phyloP scores from a whole-genome alignment of 2,329 filamentous ascomycete genomes.

The Boeremia exigua region DNA sequence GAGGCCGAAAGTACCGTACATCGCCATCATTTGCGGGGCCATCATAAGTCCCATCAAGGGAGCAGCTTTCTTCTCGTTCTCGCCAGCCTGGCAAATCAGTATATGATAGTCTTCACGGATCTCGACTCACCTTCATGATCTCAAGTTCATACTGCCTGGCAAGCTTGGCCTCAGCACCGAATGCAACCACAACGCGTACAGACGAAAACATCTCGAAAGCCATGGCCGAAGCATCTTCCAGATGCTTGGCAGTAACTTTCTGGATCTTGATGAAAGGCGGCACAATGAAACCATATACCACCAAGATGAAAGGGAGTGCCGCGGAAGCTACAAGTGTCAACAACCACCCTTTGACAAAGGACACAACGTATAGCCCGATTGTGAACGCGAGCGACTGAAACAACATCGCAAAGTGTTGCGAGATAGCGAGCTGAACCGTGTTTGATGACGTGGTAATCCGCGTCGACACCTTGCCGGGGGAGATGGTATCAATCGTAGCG shows the following conservation, averaged over 20 bases:
- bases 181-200: slow-evolving; percentile 46
- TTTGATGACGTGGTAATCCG: slow-evolving; percentile 61
- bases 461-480: slow-evolving; percentile 57
- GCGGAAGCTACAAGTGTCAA: slow-evolving; percentile 59
- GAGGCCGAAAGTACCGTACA: slow-evolving; percentile 47
- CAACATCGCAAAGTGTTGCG: slow-evolving; percentile 59
- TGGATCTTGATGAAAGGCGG: slow-evolving; percentile 44
- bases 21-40: slow-evolving; percentile 42
- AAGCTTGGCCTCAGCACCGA: slow-evolving; percentile 47
- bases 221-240: slow-evolving; percentile 45
- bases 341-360: slow-evolving; percentile 60
- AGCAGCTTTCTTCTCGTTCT: slow-evolving; percentile 34
- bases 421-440: slow-evolving; percentile 61
- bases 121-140: slow-evolving; percentile 25
- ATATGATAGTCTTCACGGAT: not conserved
- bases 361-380: slow-evolving; percentile 51
- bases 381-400: slow-evolving; percentile 46
- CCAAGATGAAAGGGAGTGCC: slow-evolving; percentile 49
- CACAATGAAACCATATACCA: slow-evolving; percentile 38
- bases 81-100: slow-evolving; percentile 20
- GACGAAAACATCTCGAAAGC: slow-evolving; percentile 50
- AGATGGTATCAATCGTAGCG: slow-evolving; percentile 56
- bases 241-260: slow-evolving; percentile 38
- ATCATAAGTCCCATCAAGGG: slow-evolving; percentile 46
- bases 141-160: slow-evolving; percentile 35